Conservation (phyloP, 495 filamentous ascomycete species). For the Penicillium coprophilum region DNA sequence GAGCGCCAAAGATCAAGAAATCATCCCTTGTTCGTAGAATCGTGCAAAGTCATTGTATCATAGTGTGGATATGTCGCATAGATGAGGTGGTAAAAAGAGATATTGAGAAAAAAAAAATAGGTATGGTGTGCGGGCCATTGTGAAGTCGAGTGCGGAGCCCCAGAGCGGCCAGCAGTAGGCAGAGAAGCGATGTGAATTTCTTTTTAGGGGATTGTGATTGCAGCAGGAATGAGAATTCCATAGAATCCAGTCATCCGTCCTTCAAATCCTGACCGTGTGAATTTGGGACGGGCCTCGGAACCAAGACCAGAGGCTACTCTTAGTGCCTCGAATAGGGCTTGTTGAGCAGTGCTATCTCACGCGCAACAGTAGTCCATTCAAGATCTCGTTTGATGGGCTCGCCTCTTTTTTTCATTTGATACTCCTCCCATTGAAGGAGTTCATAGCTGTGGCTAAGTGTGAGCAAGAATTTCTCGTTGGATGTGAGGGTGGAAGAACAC, state of each 20-base stretch:
- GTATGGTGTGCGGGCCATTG: neutral
- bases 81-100: neutral
- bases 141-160: neutral
- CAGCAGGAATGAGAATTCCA: neutral
- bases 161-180: neutral
- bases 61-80: neutral
- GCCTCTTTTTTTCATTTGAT: slow-evolving; percentile 45
- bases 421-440: slow-evolving; percentile 93
- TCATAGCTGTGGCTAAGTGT: slow-evolving; percentile 40
- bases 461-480: slow-evolving; percentile 12
- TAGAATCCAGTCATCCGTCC: neutral
- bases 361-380: slow-evolving; percentile 84
- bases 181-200: neutral
- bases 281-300: neutral
- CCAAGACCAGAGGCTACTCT: neutral
- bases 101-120: neutral
- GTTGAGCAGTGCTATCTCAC: slow-evolving; percentile 95
- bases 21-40: slow-evolving; percentile 22
- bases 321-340: slow-evolving; percentile 69
- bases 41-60: slow-evolving; percentile 24
- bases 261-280: neutral
- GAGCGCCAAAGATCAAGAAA: slow-evolving; percentile 19
- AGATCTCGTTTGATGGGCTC: slow-evolving; percentile 66
- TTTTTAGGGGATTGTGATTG: no score
- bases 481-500: neutral